Base-by-base conservation (phyloP, 2,329 filamentous ascomycete genomes). In the Alternaria brassicae region DNA sequence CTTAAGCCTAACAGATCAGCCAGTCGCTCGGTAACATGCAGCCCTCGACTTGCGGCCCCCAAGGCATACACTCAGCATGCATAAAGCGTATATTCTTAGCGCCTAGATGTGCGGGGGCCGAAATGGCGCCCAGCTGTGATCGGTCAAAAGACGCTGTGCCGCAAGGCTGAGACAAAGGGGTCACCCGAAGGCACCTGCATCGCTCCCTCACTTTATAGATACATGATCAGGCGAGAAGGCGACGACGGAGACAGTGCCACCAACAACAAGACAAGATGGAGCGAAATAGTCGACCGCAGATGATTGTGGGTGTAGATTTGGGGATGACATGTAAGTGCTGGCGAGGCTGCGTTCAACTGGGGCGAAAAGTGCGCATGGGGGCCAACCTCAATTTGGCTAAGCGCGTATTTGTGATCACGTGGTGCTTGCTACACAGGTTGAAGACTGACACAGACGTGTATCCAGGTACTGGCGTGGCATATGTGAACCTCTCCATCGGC, bases 291-390 rank as follows among this genome's bases (percentile, higher is more conserved):
- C 70, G 65, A 51, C 74, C 74, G 30, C 70, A 78, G 21, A 69
- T 77, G 72, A 67, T 77, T 5, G 62, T 77, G 37, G 72, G 70
- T 3, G 62, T 77, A 25, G 74, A 78, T 59, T 66, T 77, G 60
- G 76, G 76, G 10, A 78, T 77, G 75, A 77, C 75, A 13, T 77
- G 76, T 77, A 65, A 68, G 73, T 76, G 12, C 30, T 19, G 19
- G n/a, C 8, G 13, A 58, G 19, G 42, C 40, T 58, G 40, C 17
- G 27, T 37, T 45, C n/a, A 48, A 27, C 36, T 55, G 1, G 9
- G n/a, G 28, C 23, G 15, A 34, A 47, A 27, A 15, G 10, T 32
- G 32, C 9, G 39, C 5, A 6, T 19, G 42, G 10, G 40, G 42
- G 23, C 47, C 44, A 53, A 2, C 10, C 21, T 28, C n/a, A 5